Evolutionary conservation across 345 rosid genomes (phyloP).

Genomic region (Jatropha curcas): DNA sequence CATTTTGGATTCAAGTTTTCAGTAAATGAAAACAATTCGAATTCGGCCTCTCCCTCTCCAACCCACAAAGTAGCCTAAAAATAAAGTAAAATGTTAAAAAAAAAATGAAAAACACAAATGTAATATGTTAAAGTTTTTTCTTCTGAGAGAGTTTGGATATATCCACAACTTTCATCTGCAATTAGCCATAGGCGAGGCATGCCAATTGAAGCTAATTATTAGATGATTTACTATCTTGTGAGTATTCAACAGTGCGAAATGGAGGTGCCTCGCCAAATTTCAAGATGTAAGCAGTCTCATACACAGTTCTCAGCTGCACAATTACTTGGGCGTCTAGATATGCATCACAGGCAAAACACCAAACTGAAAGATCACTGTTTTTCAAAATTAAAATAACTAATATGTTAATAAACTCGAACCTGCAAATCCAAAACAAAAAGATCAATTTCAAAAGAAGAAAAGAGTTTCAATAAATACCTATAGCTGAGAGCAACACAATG

Average conservation of each 20-base stretch:
- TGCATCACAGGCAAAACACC: constrained; percentile 86
- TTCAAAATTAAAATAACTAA: constrained; percentile 3
- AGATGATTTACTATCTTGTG: constrained; percentile 15
- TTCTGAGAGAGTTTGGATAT: too few relatives aligned
- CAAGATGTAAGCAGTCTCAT: constrained; percentile 69
- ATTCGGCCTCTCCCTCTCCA: not conserved
- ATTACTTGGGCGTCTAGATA: constrained; percentile 76
- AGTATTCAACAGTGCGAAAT: constrained; percentile 30
- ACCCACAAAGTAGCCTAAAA: not conserved
- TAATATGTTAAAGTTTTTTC: not conserved
- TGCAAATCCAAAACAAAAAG: not conserved
- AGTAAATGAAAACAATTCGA: not conserved
- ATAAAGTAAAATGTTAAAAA: not conserved
- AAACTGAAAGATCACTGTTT: constrained; percentile 76
- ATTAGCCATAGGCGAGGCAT: not conserved
- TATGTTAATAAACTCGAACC: not conserved
- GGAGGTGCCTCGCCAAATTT: constrained; percentile 89
- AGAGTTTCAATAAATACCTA: constrained; percentile 40
- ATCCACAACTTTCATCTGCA: not conserved
- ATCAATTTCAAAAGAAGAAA: not conserved
- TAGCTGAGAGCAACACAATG: constrained; percentile 77
- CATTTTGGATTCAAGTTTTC: not conserved
- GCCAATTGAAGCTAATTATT: not conserved
- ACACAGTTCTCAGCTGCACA: constrained; percentile 55
- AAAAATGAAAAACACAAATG: not conserved